Conservation (phyloP, 2,329 filamentous ascomycete species). For the Didymella lethalis region DNA sequence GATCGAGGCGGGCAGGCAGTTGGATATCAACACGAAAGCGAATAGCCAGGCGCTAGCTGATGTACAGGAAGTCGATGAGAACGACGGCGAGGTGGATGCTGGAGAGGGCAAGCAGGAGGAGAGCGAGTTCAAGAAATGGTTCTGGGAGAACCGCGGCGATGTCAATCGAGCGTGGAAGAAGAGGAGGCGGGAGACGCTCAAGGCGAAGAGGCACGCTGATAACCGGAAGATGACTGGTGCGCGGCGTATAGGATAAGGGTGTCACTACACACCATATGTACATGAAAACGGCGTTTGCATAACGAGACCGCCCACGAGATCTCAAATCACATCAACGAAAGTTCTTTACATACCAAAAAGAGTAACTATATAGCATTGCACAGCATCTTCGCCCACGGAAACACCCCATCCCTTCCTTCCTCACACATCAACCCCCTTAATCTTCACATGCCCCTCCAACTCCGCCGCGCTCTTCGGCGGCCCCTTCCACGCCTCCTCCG, state of each 20-base stretch:
- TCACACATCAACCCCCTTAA: conserved; percentile 31
- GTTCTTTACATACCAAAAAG: background rate
- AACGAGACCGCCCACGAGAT: background rate
- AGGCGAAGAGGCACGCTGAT: conserved; percentile 66
- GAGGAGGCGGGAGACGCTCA: conserved; percentile 65
- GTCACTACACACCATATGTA: background rate
- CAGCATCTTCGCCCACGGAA: background rate
- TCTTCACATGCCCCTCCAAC: conserved; percentile 26
- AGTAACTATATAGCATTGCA: background rate
- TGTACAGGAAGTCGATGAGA: background rate
- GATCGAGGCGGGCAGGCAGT: conserved; percentile 32
- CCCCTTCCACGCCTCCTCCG: conserved; percentile 20
- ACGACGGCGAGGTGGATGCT: conserved; percentile 37
- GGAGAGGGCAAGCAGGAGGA: conserved; percentile 53
- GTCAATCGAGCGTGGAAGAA: conserved; percentile 62
- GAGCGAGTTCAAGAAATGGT: conserved; percentile 69
- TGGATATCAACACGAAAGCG: conserved; percentile 44
- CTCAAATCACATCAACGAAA: background rate
- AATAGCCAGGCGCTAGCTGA: conserved; percentile 3
- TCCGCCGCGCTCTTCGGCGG: background rate
- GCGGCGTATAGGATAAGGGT: conserved; percentile 1
- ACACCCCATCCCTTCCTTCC: background rate
- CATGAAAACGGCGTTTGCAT: background rate
- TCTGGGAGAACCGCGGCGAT: conserved; percentile 62
- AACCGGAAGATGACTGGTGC: conserved; percentile 58